Evolutionary conservation across 2,329 filamentous ascomycete genomes (phyloP), one percentile per base, ranked within the genome.

Genomic region (Rhynchosporium agropyri): DNA sequence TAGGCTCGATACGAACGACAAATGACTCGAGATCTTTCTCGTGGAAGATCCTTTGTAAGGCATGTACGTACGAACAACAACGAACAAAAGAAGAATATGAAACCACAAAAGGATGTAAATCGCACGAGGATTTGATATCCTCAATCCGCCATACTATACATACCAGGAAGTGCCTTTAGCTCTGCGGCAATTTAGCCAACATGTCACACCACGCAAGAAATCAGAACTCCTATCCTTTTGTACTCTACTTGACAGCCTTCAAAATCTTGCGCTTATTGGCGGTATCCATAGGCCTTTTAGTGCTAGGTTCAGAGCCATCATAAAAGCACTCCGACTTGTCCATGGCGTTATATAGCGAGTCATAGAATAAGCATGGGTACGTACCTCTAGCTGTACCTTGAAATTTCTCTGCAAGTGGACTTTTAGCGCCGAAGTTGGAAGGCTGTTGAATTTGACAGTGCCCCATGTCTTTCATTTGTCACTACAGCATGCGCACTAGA

Each of bases 291-390:
- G 75, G 71, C 74, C 81, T 80, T 62, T 76, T 77, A 54, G 76
- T 78, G 71, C 83, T 77, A 29, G 72, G 70, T 40, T 76, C 69
- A 71, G 80, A 80, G 3, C 67, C 67, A 77, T 82, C 79, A 57
- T 80, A 77, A 70, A 79, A 80, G 74, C 79, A 81, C 67, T 69
- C 70, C 67, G 76, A 66, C 53, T 68, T 77, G 71, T 80, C 77
- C 79, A 80, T 80, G 68, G 79, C 79, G 72, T 74, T 77, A 71
- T 82, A 79, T 43, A 83, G 77, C 4, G 77, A 73, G 70, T 81
- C 75, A 82, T 73, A 70, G 82, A 83, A 72, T 83, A 80, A 40
- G 79, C 80, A 71, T 82, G 80, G 9, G 79, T 80, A 5, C 79
- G 79, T 80, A 5, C 79, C 80, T 7, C 77, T 74, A 53, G 79